Evolutionary conservation across 805 yeast genomes (phyloP).

Genomic region (Cyberlindnera bimundalis): DNA sequence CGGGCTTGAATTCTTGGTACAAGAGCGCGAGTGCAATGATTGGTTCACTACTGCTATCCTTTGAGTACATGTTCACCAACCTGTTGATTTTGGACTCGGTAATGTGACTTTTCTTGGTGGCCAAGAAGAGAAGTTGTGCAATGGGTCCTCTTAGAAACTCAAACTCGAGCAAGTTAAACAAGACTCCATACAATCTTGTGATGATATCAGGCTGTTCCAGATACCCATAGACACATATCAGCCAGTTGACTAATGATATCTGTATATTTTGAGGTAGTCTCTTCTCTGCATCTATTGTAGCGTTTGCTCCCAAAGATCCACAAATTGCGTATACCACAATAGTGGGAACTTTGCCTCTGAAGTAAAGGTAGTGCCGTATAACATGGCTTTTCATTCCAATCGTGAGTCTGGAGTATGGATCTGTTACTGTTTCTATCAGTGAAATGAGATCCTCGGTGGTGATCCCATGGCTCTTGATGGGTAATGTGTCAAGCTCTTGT

Average conservation of each 20-base stretch:
- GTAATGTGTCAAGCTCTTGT: slow-evolving; percentile 3
- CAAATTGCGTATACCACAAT: slow-evolving; percentile 27
- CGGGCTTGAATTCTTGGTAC: slow-evolving; percentile 24
- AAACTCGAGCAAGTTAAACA: slow-evolving; percentile 34
- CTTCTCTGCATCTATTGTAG: slow-evolving; percentile 23
- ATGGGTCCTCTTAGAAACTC: slow-evolving; percentile 34
- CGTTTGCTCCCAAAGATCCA: slow-evolving; percentile 30
- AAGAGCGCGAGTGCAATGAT: slow-evolving; percentile 24
- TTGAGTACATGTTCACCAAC: slow-evolving; percentile 23
- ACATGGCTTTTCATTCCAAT: slow-evolving; percentile 16
- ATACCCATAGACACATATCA: slow-evolving; percentile 30
- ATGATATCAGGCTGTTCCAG: slow-evolving; percentile 20
- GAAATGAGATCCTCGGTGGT: slow-evolving; percentile 5
- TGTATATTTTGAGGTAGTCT: slow-evolving; percentile 26
- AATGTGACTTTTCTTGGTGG: slow-evolving; percentile 30
- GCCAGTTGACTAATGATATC: slow-evolving; percentile 31
- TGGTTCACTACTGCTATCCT: slow-evolving; percentile 20
- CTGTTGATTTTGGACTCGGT: slow-evolving; percentile 29
- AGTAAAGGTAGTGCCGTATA: slow-evolving; percentile 28
- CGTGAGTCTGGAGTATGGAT: slow-evolving; percentile 9
- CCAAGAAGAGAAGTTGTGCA: slow-evolving; percentile 33
- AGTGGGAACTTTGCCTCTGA: slow-evolving; percentile 28
- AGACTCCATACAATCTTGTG: slow-evolving; percentile 24
- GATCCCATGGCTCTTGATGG: slow-evolving; percentile 12
- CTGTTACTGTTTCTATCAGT: slow-evolving; percentile 8